Percentiles rank a stretch among this genome's conserved stretches.
Evolutionary conservation across 306 rosid genomes (phyloP).

Genomic region (Arachis hypogaea): DNA sequence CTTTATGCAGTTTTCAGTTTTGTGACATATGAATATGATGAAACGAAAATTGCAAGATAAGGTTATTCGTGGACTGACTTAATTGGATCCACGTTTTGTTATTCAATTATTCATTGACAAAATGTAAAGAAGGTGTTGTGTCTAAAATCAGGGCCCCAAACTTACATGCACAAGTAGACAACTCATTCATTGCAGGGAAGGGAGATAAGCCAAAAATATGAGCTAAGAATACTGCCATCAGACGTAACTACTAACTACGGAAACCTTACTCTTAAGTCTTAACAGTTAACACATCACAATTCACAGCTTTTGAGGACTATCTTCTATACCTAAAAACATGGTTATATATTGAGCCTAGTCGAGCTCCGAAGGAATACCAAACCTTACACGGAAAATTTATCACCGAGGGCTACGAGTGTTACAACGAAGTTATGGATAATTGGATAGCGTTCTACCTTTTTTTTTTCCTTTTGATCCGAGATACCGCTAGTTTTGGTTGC

Average conservation of each 20-base stretch:
- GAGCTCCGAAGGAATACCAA: not conserved
- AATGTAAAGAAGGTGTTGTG: not conserved
- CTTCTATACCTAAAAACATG: not conserved
- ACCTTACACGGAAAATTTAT: not conserved
- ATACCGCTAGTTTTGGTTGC: no score
- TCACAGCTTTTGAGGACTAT: not conserved
- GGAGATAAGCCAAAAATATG: not conserved
- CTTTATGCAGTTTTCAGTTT: not conserved
- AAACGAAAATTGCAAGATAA: not conserved
- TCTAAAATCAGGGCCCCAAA: not conserved
- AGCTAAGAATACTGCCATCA: not conserved
- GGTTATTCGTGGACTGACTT: not conserved
- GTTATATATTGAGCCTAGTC: not conserved
- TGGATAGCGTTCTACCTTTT: not conserved
- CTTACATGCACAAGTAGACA: not conserved
- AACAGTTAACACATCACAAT: not conserved
- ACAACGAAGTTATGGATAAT: not conserved
- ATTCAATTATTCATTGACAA: not conserved
- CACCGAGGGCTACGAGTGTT: not conserved
- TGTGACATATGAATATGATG: not conserved
- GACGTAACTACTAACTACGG: not conserved
- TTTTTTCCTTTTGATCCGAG: no score
- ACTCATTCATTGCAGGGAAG: not conserved
- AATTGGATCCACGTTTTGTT: not conserved
- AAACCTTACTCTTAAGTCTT: not conserved